These are phyloP conservation scores for Hygrophorus pudorinus DNA, from an alignment of 768 basidiomycete genomes.

Conservation along the genomic window DNA sequence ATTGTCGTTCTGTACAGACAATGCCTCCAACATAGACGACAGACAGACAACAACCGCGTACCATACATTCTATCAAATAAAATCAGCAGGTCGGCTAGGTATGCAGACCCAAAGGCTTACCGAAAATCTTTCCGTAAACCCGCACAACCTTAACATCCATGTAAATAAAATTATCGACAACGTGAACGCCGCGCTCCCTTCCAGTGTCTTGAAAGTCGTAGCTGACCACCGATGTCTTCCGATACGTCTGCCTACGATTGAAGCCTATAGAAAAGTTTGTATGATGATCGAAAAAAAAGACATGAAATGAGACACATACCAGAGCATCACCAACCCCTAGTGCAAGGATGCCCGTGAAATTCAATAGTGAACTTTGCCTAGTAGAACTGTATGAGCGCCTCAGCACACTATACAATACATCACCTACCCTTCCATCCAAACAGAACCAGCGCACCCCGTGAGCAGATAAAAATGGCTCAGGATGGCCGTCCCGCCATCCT, in stretches of 20 bases:
- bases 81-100: constrained; percentile 2
- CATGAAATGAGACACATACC: constrained; percentile 24
- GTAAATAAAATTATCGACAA: constrained; percentile 60
- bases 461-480: constrained; percentile 95
- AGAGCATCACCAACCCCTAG: constrained; percentile 92
- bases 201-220: constrained; percentile 78
- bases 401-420: constrained; percentile 1
- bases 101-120: constrained; percentile 33
- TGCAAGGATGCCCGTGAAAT: constrained; percentile 80
- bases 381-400: background rate
- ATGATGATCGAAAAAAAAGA: too few species aligned
- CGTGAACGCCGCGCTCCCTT: constrained; percentile 82
- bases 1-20: constrained; percentile 96
- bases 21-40: constrained; percentile 74
- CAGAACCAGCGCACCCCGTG: constrained; percentile 85
- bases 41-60: constrained; percentile 58
- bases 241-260: constrained; percentile 79
- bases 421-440: constrained; percentile 92
- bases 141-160: constrained; percentile 59
- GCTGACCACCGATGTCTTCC: constrained; percentile 82
- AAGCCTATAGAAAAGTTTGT: constrained; percentile 47
- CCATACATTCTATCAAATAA: constrained; percentile 41
- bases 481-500: constrained; percentile 93
- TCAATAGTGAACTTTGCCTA: constrained; percentile 34
- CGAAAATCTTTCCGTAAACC: constrained; percentile 65